Percentiles rank a stretch among this genome's conserved stretches.
Evolutionary conservation across 768 basidiomycete species (phyloP).

Genomic region (Leccinum incarnatum): DNA sequence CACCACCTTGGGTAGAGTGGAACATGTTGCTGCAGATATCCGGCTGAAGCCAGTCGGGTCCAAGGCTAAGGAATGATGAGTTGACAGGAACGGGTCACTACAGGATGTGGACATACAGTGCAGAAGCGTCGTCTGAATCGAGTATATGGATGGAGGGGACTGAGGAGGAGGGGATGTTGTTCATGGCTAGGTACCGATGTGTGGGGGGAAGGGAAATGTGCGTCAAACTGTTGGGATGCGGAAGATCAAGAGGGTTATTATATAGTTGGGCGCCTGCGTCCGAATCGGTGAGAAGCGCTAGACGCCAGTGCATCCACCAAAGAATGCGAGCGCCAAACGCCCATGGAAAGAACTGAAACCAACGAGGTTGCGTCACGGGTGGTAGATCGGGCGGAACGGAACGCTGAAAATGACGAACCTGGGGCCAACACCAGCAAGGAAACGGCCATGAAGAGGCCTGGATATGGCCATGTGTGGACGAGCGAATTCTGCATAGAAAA

Average conservation of each 20-base stretch:
- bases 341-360: slow-evolving; percentile 1
- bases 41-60: background rate
- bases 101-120: slow-evolving; percentile 17
- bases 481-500: slow-evolving; percentile 11
- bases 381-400: background rate
- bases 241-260: slow-evolving; percentile 17
- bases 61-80: slow-evolving; percentile 17
- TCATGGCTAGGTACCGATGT: slow-evolving; percentile 9
- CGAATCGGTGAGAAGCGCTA: slow-evolving; percentile 8
- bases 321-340: slow-evolving; percentile 2
- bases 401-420: slow-evolving; percentile 1
- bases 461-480: background rate
- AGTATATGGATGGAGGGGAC: slow-evolving; percentile 23
- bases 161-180: background rate
- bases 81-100: background rate
- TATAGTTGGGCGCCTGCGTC: slow-evolving; percentile 11
- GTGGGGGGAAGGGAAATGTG: background rate
- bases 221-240: slow-evolving; percentile 7
- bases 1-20: background rate
- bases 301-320: slow-evolving; percentile 12
- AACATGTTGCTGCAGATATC: background rate
- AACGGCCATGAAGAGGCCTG: background rate
- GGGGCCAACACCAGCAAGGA: background rate
- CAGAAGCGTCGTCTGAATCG: slow-evolving; percentile 6
- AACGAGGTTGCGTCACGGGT: background rate